Conservation (phyloP, 306 rosid genomes). For the Quercus bicolor region DNA sequence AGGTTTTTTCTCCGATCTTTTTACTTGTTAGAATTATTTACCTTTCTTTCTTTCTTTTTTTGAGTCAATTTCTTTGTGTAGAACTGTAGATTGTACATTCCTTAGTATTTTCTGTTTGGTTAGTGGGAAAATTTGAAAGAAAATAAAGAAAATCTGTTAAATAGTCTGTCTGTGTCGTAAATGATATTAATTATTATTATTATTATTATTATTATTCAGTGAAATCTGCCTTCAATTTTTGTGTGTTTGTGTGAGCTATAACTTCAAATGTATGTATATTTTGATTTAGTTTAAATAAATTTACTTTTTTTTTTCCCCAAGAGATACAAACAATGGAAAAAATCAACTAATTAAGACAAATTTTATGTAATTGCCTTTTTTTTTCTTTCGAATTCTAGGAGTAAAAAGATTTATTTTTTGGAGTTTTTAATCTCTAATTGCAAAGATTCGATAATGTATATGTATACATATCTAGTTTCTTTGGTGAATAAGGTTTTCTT, state of each 20-base stretch:
- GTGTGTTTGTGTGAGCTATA: not conserved
- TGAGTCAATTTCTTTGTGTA: not conserved
- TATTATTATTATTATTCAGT: not conserved
- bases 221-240: not conserved
- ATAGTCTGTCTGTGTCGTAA: not conserved
- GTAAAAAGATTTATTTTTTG: not conserved
- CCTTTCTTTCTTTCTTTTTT: not conserved
- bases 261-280: not conserved
- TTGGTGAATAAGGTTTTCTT: not conserved
- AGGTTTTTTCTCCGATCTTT: constrained; percentile 24
- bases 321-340: not conserved
- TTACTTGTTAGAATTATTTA: constrained; percentile 29
- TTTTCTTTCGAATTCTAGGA: not conserved
- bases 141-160: not conserved
- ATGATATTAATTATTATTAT: not conserved
- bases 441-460: not conserved
- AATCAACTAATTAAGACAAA: not conserved
- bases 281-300: not conserved
- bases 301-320: not conserved
- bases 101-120: not conserved
- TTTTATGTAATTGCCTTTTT: not conserved
- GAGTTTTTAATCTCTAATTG: not conserved
- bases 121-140: not conserved
- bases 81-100: not conserved
- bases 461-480: not conserved